Evolutionary conservation across 1,139 yeast species (phyloP), one percentile per base, ranked within the genome.

Genomic region (Suhomyces taliae): DNA sequence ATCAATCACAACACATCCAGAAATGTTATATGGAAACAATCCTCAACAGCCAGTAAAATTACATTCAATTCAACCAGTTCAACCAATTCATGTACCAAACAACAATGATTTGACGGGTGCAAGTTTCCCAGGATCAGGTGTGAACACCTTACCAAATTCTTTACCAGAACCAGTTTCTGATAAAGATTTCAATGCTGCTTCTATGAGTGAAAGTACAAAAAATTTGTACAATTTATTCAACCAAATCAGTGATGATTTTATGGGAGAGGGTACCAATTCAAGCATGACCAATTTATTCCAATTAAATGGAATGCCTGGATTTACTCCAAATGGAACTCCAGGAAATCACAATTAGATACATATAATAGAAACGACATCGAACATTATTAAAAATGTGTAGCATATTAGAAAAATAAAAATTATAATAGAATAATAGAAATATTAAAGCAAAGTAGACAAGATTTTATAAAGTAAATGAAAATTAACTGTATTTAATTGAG

Each of bases 271-370:
- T 32, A 54, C 58, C 12, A 53, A 52, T 38, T 62, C 53, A 34
- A 65, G 69, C 50, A 59, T 67, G 48, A 62, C 68, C 31, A 66
- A 68, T 50, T 56, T 68, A 45, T 59, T 66, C 36, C 70, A 62
- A 42, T 59, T 65, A 29, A 36, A 41, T 34, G 42, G 46, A 11
- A 29, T 29, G 32, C 12, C 40, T n/a, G 46, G 45, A n/a, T 47
- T 31, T 33, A 40, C 49, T 7, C 41, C 41, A 10, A 37, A 12
- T 12, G 38, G 36, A 2, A 39, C 33, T 26, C 38, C 39, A 15
- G 37, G 44, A 19, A 31, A 31, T 14, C 37, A 36, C 26, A 27
- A 37, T 29, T 37, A 37, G 24, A 11, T 7, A 27, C n/a, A 19
- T 12, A 36, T 32, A 31, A 19, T 15, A 29, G 7, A 39, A 39